Evolutionary conservation across 2,329 filamentous ascomycete species (phyloP), one percentile per base, ranked within the genome.

Genomic region (Hymenoscyphus linearis): DNA sequence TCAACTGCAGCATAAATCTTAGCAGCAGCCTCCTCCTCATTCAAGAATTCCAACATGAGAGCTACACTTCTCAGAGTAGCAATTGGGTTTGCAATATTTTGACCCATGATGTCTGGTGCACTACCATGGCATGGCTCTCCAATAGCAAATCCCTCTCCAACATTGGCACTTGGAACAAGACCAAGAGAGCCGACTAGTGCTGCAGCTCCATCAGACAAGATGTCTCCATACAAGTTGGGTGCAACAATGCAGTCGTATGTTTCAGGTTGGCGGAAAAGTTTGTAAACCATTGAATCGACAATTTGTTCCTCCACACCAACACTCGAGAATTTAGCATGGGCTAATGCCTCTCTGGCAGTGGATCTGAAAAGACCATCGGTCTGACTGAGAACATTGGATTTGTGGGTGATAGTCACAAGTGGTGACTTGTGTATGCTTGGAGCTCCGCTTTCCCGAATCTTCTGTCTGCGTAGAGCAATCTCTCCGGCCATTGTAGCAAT

Each of bases 281-380:
- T 98, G 85, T 98, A 98, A 62, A 98, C 92, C 95, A 99, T 99
- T 64, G 89, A 93, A 78, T 99, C 95, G 65, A 99, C 93, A 69
- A 99, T 99, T 80, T 99, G 95, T 82, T 98, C 95, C 77, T 98
- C 95, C 59, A 97, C 82, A 50, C 78, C 78, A 59, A 96, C 79
- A 36, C 36, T 77, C 63, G 77, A 76, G 79, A 90, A 97, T 67
- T 79, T 82, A 13, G 82, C 68, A 57, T 82, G 80, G 31, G 85
- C 82, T 9, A 98, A 86, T 3, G 90, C 91, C 34, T 82, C 81
- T 68, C 90, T 87, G 16, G 90, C 85, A 4, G 90, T 89, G 69
- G 88, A 81, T 68, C 95, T 88, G 86, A 99, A 99, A 55, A 99
- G 85, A 35, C 95, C 95, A 77, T 99, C 95, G 16, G 95, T 98